A percentile compares a stretch with the other conserved stretches of the same genome.
These are phyloP conservation scores for Gilbertella persicaria DNA, from an alignment of 371 early-diverging fungal genomes.

Conservation along the genomic window DNA sequence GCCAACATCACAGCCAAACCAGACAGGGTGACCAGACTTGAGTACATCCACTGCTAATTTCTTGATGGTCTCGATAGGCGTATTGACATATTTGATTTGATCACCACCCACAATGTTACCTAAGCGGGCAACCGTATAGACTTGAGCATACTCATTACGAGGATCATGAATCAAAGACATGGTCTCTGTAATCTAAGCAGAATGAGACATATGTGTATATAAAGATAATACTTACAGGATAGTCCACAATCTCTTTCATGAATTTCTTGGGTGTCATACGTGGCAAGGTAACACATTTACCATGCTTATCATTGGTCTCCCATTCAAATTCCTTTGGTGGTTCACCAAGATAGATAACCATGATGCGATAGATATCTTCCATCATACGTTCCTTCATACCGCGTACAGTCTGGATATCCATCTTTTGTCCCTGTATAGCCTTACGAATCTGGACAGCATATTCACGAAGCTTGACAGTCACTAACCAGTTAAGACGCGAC, in stretches of 20 bases:
- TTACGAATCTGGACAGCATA: slow-evolving; percentile 65
- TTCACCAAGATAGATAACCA: slow-evolving; percentile 76
- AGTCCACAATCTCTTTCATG: slow-evolving; percentile 65
- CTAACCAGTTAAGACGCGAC: slow-evolving; percentile 59
- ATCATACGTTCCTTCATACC: slow-evolving; percentile 62
- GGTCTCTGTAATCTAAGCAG: slow-evolving; percentile 56
- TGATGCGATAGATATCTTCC: slow-evolving; percentile 71
- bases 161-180: slow-evolving; percentile 82
- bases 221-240: slow-evolving; percentile 47
- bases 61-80: slow-evolving; percentile 60
- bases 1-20: slow-evolving; percentile 87
- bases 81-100: slow-evolving; percentile 71
- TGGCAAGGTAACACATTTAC: slow-evolving; percentile 56
- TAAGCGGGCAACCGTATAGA: slow-evolving; percentile 78
- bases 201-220: not conserved
- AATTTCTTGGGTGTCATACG: slow-evolving; percentile 68
- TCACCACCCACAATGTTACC: slow-evolving; percentile 76
- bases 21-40: slow-evolving; percentile 69
- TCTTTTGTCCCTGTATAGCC: slow-evolving; percentile 48
- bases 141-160: slow-evolving; percentile 58
- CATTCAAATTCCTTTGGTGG: slow-evolving; percentile 75
- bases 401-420: slow-evolving; percentile 36
- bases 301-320: slow-evolving; percentile 71
- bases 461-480: slow-evolving; percentile 73
- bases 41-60: slow-evolving; percentile 60